A percentile compares a stretch with the other conserved stretches of the same genome.
Conservation (phyloP, 805 yeast genomes). For the Yarrowia sp. region DNA sequence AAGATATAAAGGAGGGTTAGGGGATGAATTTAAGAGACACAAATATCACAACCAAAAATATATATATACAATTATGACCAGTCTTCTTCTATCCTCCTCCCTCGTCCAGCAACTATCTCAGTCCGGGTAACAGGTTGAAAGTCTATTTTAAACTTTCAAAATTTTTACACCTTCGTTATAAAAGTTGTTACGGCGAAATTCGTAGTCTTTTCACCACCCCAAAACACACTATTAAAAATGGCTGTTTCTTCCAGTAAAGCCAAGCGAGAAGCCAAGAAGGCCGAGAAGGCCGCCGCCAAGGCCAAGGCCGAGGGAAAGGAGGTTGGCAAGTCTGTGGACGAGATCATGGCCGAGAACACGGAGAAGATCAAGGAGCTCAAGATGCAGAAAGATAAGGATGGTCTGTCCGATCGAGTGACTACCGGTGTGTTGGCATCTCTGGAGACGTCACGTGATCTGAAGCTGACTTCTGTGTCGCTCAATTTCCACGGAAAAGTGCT, state of each 20-base stretch:
- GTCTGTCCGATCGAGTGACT: conserved; percentile 93
- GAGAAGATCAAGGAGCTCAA: conserved; percentile 80
- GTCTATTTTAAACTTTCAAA: neutral
- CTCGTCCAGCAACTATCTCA: neutral
- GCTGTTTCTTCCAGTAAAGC: conserved; percentile 51
- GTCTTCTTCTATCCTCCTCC: neutral
- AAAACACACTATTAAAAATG: neutral
- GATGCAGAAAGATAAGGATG: conserved; percentile 89
- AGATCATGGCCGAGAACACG: conserved; percentile 51
- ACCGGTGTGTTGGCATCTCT: conserved; percentile 94
- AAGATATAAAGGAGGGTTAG: no score
- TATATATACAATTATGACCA: no score
- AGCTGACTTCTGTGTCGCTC: conserved; percentile 82
- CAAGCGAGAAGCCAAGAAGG: conserved; percentile 95
- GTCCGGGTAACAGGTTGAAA: neutral
- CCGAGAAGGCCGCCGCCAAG: conserved; percentile 75
- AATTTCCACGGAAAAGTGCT: conserved; percentile 97
- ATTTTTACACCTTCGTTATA: neutral
- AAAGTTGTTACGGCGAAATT: neutral
- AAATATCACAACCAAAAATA: no score
- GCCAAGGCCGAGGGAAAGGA: conserved; percentile 43
- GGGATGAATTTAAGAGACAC: no score
- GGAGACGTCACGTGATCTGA: conserved; percentile 88
- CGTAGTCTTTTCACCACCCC: neutral
- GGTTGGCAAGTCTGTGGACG: conserved; percentile 46